These are phyloP conservation scores for Bimuria novae-zelandiae DNA, from an alignment of 2,329 filamentous ascomycete species.

Conservation along the genomic window DNA sequence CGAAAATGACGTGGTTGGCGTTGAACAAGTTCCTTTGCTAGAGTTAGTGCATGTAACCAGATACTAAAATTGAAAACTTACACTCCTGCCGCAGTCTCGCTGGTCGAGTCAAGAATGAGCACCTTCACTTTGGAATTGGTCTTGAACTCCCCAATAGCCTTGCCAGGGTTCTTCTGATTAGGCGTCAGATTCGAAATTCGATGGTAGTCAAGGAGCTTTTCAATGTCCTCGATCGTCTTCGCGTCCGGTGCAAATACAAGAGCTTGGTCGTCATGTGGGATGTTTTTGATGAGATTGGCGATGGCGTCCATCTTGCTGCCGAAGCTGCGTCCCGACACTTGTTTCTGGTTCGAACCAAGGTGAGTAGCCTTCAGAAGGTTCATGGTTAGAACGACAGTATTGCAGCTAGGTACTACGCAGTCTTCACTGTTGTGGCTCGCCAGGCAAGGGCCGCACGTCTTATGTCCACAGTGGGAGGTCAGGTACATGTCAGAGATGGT, in stretches of 20 bases:
- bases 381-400: conserved; percentile 16
- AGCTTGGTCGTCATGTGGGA: conserved; percentile 46
- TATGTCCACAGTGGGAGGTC: conserved; percentile 33
- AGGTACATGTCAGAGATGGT: conserved; percentile 19
- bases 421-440: conserved; percentile 23
- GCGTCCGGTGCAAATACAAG: conserved; percentile 34
- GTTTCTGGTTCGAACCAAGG: conserved; percentile 20
- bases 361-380: conserved; percentile 29
- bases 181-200: conserved; percentile 15
- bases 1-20: conserved; percentile 68
- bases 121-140: conserved; percentile 48
- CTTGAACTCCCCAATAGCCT: conserved; percentile 19
- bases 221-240: conserved; percentile 21
- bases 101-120: conserved; percentile 61
- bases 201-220: conserved; percentile 21
- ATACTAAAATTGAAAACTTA: conserved; percentile 44
- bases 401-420: conserved; percentile 29
- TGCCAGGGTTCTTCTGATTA: background rate
- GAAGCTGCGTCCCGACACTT: conserved; percentile 30
- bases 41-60: background rate
- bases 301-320: conserved; percentile 35
- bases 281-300: conserved; percentile 38
- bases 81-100: conserved; percentile 64
- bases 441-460: conserved; percentile 30
- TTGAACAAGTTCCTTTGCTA: conserved; percentile 61